phyloP scores from a whole-genome alignment of 2,329 filamentous ascomycete species.

The Penicillium sp. region DNA sequence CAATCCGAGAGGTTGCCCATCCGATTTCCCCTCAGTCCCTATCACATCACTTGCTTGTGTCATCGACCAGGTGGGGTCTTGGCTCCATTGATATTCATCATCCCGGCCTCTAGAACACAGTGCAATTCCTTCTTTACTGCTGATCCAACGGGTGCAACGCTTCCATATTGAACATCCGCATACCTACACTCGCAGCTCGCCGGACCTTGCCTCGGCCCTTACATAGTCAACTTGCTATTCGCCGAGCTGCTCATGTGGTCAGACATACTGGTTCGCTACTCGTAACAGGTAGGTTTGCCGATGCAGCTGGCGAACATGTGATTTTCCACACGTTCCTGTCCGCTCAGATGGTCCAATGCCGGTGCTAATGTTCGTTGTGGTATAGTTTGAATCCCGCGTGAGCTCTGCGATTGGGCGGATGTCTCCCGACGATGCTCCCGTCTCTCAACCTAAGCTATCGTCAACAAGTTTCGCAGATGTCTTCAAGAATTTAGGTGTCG shows the following conservation, averaged over 20 bases:
- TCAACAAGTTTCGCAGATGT: slow-evolving; percentile 46
- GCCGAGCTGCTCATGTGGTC: slow-evolving; percentile 15
- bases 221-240: slow-evolving; percentile 12
- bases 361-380: slow-evolving; percentile 12
- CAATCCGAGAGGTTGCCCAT: slow-evolving; percentile 4
- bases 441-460: slow-evolving; percentile 37
- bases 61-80: not conserved
- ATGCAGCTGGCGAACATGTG: not conserved
- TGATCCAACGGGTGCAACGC: slow-evolving; percentile 9
- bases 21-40: slow-evolving; percentile 10
- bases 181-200: slow-evolving; percentile 15
- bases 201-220: slow-evolving; percentile 9
- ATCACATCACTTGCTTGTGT: slow-evolving; percentile 8
- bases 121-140: slow-evolving; percentile 4
- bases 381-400: slow-evolving; percentile 2
- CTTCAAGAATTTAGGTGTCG: slow-evolving; percentile 44
- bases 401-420: slow-evolving; percentile 33
- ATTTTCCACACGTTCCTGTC: not conserved
- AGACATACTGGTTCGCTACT: not conserved
- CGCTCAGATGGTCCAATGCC: slow-evolving; percentile 11
- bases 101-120: not conserved
- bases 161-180: slow-evolving; percentile 10
- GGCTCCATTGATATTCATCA: slow-evolving; percentile 1
- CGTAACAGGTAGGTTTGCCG: slow-evolving; percentile 9
- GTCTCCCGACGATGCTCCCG: slow-evolving; percentile 46